Conservation (phyloP, 2,329 filamentous ascomycete species). For the Helminthosporium solani region DNA sequence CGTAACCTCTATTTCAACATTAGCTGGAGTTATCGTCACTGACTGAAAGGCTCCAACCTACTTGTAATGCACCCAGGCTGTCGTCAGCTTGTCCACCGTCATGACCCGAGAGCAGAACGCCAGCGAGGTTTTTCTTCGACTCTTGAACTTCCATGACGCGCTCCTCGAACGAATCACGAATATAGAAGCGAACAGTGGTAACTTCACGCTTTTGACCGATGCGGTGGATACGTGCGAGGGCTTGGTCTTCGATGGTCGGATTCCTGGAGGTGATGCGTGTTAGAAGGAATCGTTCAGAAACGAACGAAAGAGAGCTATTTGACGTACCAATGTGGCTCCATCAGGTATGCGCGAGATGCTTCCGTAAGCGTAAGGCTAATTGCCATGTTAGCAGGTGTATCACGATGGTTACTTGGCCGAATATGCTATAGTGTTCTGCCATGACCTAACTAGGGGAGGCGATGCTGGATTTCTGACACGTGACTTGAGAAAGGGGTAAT, state of each 20-base stretch:
- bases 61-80: conserved; percentile 17
- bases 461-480: too few relatives aligned
- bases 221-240: conserved; percentile 36
- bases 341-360: conserved; percentile 51
- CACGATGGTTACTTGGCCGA: not conserved
- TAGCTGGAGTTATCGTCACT: too few relatives aligned
- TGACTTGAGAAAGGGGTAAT: not conserved
- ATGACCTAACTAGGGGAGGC: too few relatives aligned
- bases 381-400: not conserved
- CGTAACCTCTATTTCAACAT: too few relatives aligned
- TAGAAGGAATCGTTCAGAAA: not conserved
- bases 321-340: conserved; percentile 51
- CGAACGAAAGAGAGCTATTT: too few relatives aligned
- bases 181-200: conserved; percentile 42
- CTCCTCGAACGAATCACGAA: conserved; percentile 43
- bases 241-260: conserved; percentile 49
- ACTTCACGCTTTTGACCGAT: conserved; percentile 28
- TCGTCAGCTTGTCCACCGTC: conserved; percentile 19
- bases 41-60: not conserved
- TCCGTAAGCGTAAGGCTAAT: conserved; percentile 50
- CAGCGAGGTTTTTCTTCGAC: conserved; percentile 21
- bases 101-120: conserved; percentile 13
- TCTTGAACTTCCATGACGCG: conserved; percentile 23
- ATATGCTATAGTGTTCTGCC: too few relatives aligned
- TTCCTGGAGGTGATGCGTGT: conserved; percentile 24